Evolutionary conservation across 257 asterid genomes (phyloP).

Genomic region (Agastache rugosa): DNA sequence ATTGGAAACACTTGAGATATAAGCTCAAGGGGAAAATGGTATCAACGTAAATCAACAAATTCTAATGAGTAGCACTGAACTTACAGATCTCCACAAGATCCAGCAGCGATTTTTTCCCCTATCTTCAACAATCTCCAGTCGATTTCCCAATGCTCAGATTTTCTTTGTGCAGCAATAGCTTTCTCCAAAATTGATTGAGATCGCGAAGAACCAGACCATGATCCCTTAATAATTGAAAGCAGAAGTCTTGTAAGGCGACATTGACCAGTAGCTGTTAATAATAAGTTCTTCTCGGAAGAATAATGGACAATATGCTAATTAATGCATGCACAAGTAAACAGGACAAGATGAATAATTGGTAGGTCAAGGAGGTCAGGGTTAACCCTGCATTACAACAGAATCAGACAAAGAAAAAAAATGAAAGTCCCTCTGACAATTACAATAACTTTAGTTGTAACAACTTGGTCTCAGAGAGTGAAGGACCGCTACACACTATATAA

Average conservation of each 20-base stretch:
- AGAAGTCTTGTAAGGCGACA: slow-evolving; percentile 25
- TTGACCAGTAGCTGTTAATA: slow-evolving; percentile 24
- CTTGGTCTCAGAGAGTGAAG: background rate
- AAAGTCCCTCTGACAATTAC: background rate
- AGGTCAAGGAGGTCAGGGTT: background rate
- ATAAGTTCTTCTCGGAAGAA: slow-evolving; percentile 27
- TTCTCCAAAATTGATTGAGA: slow-evolving; percentile 53
- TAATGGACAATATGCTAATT: slow-evolving; percentile 5
- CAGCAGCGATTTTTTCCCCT: slow-evolving; percentile 85
- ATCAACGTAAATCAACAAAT: slow-evolving; percentile 19
- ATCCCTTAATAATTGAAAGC: slow-evolving; percentile 54
- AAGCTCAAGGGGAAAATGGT: slow-evolving; percentile 26
- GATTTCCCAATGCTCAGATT: slow-evolving; percentile 70
- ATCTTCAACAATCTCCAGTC: slow-evolving; percentile 77
- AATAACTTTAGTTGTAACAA: slow-evolving; percentile 12
- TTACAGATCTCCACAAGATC: slow-evolving; percentile 89
- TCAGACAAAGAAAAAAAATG: background rate
- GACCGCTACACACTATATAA: slow-evolving; percentile 2
- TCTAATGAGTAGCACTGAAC: slow-evolving; percentile 44
- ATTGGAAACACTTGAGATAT: slow-evolving; percentile 34
- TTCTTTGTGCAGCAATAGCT: slow-evolving; percentile 45
- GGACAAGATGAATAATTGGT: background rate
- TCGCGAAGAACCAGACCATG: slow-evolving; percentile 75
- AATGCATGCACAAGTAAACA: slow-evolving; percentile 5
- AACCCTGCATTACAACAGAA: slow-evolving; percentile 13